Evolutionary conservation across 352 stramenopile genomes (phyloP).

Genomic region (Phytophthora tentaculata): DNA sequence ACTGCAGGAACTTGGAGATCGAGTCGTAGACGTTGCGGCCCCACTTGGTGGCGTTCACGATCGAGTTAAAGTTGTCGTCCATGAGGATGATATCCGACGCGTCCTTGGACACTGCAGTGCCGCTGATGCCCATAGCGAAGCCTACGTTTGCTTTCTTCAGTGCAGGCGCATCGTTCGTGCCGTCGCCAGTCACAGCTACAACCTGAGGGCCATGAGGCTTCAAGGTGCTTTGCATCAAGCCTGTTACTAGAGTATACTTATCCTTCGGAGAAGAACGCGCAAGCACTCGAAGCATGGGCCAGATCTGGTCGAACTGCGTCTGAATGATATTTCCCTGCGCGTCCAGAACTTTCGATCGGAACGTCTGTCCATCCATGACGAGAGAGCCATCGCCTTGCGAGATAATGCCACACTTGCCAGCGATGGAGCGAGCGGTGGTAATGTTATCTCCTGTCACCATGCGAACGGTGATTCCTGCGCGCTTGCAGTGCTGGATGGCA

Average conservation of each 20-base stretch:
- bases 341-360: slow-evolving; percentile 52
- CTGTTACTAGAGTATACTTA: slow-evolving; percentile 62
- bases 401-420: slow-evolving; percentile 49
- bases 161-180: slow-evolving; percentile 95
- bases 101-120: slow-evolving; percentile 94
- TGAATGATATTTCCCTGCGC: slow-evolving; percentile 54
- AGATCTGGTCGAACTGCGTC: slow-evolving; percentile 62
- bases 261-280: slow-evolving; percentile 58
- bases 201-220: slow-evolving; percentile 71
- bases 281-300: slow-evolving; percentile 61
- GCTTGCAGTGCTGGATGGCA: slow-evolving; percentile 43
- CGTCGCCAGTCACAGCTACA: slow-evolving; percentile 94
- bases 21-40: slow-evolving; percentile 96
- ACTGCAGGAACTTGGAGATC: slow-evolving; percentile 97
- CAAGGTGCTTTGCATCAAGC: slow-evolving; percentile 54
- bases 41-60: slow-evolving; percentile 96
- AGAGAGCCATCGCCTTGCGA: slow-evolving; percentile 43
- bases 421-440: slow-evolving; percentile 45
- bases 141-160: slow-evolving; percentile 83
- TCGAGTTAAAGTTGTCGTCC: slow-evolving; percentile 96
- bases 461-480: slow-evolving; percentile 49
- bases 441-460: slow-evolving; percentile 65
- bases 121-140: slow-evolving; percentile 93
- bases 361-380: slow-evolving; percentile 59
- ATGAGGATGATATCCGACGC: slow-evolving; percentile 95